These are phyloP conservation scores for Marvania coccoides DNA, from an alignment of 139 green algal species.

Conservation along the genomic window DNA sequence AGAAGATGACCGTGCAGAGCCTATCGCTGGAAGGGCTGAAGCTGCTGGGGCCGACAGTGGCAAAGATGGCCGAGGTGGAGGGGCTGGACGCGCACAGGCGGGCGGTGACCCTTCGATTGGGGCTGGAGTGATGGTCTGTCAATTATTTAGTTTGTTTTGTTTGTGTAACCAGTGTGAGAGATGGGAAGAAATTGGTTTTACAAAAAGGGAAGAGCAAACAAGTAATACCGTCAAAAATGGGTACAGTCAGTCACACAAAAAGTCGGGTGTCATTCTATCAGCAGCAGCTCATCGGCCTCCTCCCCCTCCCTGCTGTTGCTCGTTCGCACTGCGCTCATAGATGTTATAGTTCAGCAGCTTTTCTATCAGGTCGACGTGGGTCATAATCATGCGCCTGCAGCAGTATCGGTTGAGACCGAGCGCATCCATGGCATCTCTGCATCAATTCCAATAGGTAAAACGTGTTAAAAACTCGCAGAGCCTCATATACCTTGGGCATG, in stretches of 20 bases:
- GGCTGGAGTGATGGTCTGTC: neutral
- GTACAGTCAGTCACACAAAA: neutral
- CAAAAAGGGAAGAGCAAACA: neutral
- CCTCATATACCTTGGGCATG: neutral
- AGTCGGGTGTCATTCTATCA: too few species aligned
- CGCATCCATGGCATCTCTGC: slow-evolving; percentile 92
- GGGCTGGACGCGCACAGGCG: slow-evolving; percentile 88
- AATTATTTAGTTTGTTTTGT: neutral
- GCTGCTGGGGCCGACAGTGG: slow-evolving; percentile 78
- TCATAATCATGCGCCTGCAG: slow-evolving; percentile 98
- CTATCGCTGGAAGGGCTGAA: slow-evolving; percentile 69
- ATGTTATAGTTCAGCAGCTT: slow-evolving; percentile 99
- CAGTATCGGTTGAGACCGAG: slow-evolving; percentile 94
- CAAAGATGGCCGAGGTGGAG: slow-evolving; percentile 93
- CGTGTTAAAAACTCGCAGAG: neutral
- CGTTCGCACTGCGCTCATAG: slow-evolving; percentile 42
- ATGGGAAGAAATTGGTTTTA: neutral
- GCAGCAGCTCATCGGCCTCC: neutral
- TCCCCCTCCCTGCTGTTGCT: neutral
- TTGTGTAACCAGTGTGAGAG: neutral
- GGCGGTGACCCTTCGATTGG: slow-evolving; percentile 87
- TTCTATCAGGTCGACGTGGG: slow-evolving; percentile 94
- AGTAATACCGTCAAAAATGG: neutral
- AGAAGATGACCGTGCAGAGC: slow-evolving; percentile 97
- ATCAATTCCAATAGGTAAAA: neutral